Evolutionary conservation across 441 rosid genomes (phyloP).

Genomic region (Brassica hybrid): DNA sequence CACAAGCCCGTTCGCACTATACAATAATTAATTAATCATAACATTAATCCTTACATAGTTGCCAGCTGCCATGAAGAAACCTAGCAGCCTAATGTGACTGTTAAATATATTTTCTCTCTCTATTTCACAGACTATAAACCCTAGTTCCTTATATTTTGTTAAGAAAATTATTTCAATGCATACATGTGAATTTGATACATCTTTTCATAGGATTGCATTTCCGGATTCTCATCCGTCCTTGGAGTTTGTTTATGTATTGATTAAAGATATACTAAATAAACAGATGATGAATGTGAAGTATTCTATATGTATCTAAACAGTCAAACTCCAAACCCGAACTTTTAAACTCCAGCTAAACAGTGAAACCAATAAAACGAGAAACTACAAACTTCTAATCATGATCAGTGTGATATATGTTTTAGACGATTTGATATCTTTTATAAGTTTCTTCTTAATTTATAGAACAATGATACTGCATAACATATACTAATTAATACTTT

Average conservation of each 20-base stretch:
- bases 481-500: slow-evolving; percentile 13
- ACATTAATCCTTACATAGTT: not conserved
- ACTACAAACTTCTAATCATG: too few species aligned
- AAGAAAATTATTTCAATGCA: not conserved
- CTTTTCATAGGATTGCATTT: slow-evolving; percentile 36
- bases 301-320: not conserved
- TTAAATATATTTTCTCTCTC: slow-evolving; percentile 12
- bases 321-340: slow-evolving; percentile 14
- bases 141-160: not conserved
- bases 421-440: slow-evolving; percentile 10
- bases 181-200: slow-evolving; percentile 28
- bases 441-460: not conserved
- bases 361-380: not conserved
- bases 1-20: slow-evolving; percentile 7
- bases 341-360: not conserved
- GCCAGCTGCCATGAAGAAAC: slow-evolving; percentile 20
- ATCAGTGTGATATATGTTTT: not conserved
- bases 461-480: slow-evolving; percentile 1
- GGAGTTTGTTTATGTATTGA: slow-evolving; percentile 21
- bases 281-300: not conserved
- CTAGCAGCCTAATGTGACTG: slow-evolving; percentile 17
- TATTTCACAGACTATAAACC: slow-evolving; percentile 28
- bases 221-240: slow-evolving; percentile 47
- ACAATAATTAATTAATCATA: not conserved
- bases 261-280: not conserved